These are phyloP conservation scores for Hyphopichia khmerensis DNA, from an alignment of 1,139 yeast species.

Conservation along the genomic window DNA sequence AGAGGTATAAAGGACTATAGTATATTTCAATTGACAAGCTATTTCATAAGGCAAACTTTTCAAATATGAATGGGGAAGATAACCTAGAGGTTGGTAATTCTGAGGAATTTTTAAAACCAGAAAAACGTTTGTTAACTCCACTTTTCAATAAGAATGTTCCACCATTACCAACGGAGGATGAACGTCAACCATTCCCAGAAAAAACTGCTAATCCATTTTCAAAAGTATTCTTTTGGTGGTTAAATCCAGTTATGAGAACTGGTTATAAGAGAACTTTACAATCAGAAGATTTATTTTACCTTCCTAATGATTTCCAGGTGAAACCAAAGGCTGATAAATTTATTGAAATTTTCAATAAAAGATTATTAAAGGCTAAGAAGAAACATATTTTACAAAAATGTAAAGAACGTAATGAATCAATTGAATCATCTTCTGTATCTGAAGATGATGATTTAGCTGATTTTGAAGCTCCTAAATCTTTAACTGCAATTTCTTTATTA, in stretches of 20 bases:
- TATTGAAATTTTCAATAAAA: conserved; percentile 18
- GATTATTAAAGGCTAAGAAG: conserved; percentile 17
- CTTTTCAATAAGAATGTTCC: conserved; percentile 35
- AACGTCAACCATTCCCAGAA: conserved; percentile 38
- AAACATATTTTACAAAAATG: conserved; percentile 20
- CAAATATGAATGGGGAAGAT: background rate
- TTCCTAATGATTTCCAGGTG: conserved; percentile 38
- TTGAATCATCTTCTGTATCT: conserved; percentile 18
- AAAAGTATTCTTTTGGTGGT: conserved; percentile 50
- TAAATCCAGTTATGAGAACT: conserved; percentile 44
- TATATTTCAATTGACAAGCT: no score
- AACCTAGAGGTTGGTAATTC: background rate
- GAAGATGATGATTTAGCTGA: conserved; percentile 22
- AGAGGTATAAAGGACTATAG: no score
- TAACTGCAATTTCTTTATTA: conserved; percentile 40
- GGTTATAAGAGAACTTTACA: conserved; percentile 53
- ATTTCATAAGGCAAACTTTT: background rate
- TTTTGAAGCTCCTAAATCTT: conserved; percentile 17
- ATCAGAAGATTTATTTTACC: conserved; percentile 42
- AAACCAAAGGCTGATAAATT: conserved; percentile 35
- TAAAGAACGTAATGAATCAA: conserved; percentile 22
- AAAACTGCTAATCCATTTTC: conserved; percentile 33
- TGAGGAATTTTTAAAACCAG: conserved; percentile 9
- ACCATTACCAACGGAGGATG: conserved; percentile 37
- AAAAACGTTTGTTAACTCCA: conserved; percentile 29